Evolutionary conservation across 352 stramenopile genomes (phyloP), one percentile per base, ranked within the genome.

Genomic region (Aphanomyces invadans): DNA sequence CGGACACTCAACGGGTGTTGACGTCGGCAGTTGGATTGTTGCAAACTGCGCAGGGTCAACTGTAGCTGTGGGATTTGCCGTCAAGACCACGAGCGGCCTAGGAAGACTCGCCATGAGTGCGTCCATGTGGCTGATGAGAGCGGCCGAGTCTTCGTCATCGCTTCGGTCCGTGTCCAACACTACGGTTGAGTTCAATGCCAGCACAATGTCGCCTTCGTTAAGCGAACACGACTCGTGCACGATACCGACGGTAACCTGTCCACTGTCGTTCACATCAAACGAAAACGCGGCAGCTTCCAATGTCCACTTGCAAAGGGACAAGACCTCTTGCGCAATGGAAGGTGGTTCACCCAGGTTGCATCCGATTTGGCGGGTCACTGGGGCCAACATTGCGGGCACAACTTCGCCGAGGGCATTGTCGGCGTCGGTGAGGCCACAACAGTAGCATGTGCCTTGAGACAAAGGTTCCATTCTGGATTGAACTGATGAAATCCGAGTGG

Each of bases 211-310:
- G 2, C 49, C 49, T 1, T 33, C 0, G 25, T 32, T 17, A n/a
- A 57, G 17, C 12, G 12, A 9, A 57, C 49, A 57, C 29, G 25
- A 17, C 7, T 32, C 25, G 11, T 7, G 21, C 25, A 57, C 49
- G 49, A 33, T 19, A 0, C 19, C 29, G 5, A 57, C 29, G 25
- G 36, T n/a, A 4, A 38, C 5, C 12, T 32, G 49, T 0, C 49
- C 49, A 32, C 36, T 7, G 7, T 57, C 49, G 49, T 57, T 26
- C 49, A 57, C 17, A 39, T 57, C 49, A n/a, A 21, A 57, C 29
- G 32, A n/a, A 32, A 57, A 57, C 12, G 49, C 21, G 21, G 29
- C 12, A 11, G 49, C 19, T 19, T n/a, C 5, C 12, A 12, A 32
- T n/a, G 49, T 39, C 25, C 49, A 57, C 17, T 15, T 17, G 29